A percentile compares a stretch with the other conserved stretches of the same genome.
Conservation (phyloP, 805 yeast species). For the Starmerella vitae region DNA sequence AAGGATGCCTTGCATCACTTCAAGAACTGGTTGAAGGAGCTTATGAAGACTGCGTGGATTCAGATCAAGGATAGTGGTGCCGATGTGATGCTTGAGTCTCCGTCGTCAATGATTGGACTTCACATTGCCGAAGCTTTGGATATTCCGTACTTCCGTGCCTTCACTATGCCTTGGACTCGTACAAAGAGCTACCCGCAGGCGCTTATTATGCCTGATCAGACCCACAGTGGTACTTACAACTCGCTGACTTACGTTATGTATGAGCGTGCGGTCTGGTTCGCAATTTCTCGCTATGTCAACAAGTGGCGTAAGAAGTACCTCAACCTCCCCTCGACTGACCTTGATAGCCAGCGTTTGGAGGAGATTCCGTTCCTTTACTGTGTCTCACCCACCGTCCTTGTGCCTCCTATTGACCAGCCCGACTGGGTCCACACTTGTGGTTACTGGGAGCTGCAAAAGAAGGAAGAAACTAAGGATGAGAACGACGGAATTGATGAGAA, state of each 20-base stretch:
- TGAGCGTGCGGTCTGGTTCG: conserved; percentile 88
- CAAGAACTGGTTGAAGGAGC: conserved; percentile 67
- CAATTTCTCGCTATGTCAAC: conserved; percentile 75
- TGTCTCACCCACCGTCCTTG: conserved; percentile 75
- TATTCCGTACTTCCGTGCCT: conserved; percentile 86
- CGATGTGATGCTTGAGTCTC: conserved; percentile 85
- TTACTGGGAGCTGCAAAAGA: conserved; percentile 75
- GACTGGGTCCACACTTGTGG: conserved; percentile 96
- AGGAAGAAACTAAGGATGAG: conserved; percentile 33
- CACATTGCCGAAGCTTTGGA: conserved; percentile 87
- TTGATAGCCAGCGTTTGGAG: conserved; percentile 57
- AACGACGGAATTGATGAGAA: conserved; percentile 37
- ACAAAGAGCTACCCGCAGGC: conserved; percentile 96
- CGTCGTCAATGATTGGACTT: conserved; percentile 89
- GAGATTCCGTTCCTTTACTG: conserved; percentile 81
- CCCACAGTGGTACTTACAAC: conserved; percentile 84
- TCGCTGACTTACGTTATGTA: conserved; percentile 85
- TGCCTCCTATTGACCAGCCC: conserved; percentile 84
- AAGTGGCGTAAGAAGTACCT: conserved; percentile 67
- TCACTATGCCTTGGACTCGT: conserved; percentile 97
- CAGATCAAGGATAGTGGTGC: conserved; percentile 59
- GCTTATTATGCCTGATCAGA: conserved; percentile 85
- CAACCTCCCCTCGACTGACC: conserved; percentile 51
- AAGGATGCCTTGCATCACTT: conserved; percentile 73
- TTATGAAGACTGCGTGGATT: conserved; percentile 62